Conservation (phyloP, 1,284 basidiomycete species). For the Irpex rosettiformis region DNA sequence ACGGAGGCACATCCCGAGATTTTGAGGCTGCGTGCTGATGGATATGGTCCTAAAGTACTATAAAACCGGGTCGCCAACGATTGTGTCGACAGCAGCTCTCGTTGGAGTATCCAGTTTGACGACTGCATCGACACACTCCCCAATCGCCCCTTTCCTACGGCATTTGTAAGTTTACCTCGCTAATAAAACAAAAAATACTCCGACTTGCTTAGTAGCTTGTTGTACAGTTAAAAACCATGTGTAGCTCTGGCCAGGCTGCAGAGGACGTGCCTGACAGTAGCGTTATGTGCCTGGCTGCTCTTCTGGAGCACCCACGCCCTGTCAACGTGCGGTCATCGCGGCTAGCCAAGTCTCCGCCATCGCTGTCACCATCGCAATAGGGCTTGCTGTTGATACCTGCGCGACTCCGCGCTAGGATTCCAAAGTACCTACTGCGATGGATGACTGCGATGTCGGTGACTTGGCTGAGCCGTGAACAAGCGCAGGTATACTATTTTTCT, state of each 20-base stretch:
- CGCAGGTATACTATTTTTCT: conserved; percentile 14
- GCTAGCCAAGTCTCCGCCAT: conserved; percentile 36
- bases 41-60: not conserved
- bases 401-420: conserved; percentile 26
- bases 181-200: too few species aligned
- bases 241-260: too few species aligned
- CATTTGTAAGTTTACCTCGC: too few species aligned
- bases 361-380: conserved; percentile 34
- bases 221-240: too few species aligned
- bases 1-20: not conserved
- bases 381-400: conserved; percentile 22
- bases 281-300: too few species aligned
- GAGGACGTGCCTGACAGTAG: too few species aligned
- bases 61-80: not conserved
- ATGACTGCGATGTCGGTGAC: conserved; percentile 61
- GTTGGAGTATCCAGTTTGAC: too few species aligned
- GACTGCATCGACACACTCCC: too few species aligned
- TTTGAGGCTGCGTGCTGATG: not conserved
- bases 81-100: not conserved
- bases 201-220: too few species aligned
- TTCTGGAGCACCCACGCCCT: too few species aligned
- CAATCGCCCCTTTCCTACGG: too few species aligned
- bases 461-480: not conserved
- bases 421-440: conserved; percentile 61
- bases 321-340: too few species aligned